Percentiles rank a stretch among this genome's conserved stretches.
These are phyloP conservation scores for Ceratobasidium sp. DNA, from an alignment of 1,284 basidiomycete species.

Conservation along the genomic window DNA sequence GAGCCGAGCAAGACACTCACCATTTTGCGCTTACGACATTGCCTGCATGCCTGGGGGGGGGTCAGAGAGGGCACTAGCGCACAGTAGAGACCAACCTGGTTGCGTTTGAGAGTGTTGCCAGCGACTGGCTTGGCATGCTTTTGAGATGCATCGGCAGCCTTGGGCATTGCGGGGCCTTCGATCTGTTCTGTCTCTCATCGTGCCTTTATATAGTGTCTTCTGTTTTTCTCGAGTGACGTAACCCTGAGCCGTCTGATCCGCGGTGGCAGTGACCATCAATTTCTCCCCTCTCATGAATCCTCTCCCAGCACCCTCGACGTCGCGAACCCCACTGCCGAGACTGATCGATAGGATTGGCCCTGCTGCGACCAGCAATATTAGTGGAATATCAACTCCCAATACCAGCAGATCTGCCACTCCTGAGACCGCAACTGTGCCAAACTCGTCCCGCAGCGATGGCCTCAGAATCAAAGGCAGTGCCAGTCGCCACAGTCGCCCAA, in stretches of 20 bases:
- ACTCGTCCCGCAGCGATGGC: no score
- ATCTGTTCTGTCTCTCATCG: neutral
- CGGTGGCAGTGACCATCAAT: neutral
- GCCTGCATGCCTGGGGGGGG: constrained; percentile 15
- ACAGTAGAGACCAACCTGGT: constrained; percentile 11
- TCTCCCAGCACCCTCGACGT: constrained; percentile 4
- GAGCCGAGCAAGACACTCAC: neutral
- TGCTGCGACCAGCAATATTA: no score
- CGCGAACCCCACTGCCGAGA: neutral
- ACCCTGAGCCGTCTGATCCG: neutral
- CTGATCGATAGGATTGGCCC: no score
- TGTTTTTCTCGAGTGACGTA: neutral
- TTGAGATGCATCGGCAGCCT: constrained; percentile 2
- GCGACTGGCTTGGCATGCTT: constrained; percentile 15
- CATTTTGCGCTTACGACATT: constrained; percentile 37
- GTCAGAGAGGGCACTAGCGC: neutral
- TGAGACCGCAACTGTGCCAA: no score
- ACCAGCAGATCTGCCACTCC: no score
- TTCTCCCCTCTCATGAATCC: neutral
- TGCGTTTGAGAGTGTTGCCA: constrained; percentile 29
- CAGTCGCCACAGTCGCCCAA: neutral
- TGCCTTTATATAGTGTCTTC: neutral
- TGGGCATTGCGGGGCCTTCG: constrained; percentile 6
- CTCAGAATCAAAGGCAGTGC: no score
- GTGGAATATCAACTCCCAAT: no score